Evolutionary conservation across 805 yeast genomes (phyloP).

Genomic region (Vanderwaltozyma yarrowii): DNA sequence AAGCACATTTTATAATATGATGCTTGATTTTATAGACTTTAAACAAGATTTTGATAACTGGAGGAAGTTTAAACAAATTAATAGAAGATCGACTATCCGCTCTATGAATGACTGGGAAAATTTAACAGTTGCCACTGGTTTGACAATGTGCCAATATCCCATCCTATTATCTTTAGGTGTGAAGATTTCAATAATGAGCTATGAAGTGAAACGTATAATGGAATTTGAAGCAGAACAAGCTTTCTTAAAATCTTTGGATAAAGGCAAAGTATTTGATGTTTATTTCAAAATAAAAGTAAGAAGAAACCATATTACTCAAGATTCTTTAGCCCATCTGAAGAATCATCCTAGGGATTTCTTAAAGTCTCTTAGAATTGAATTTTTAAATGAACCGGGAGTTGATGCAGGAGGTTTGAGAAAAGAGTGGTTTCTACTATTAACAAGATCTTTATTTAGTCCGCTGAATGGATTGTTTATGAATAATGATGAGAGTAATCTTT

Average conservation of each 20-base stretch:
- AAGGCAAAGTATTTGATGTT: conserved; percentile 51
- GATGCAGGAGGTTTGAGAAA: conserved; percentile 93
- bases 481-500: conserved; percentile 55
- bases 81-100: conserved; percentile 1
- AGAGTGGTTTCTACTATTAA: conserved; percentile 82
- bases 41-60: conserved; percentile 77
- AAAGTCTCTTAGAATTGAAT: conserved; percentile 69
- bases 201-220: conserved; percentile 75
- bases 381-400: conserved; percentile 81
- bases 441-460: conserved; percentile 60
- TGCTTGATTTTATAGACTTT: conserved; percentile 71
- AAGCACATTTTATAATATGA: conserved; percentile 52
- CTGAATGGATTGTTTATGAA: conserved; percentile 54
- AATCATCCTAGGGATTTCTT: conserved; percentile 49
- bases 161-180: conserved; percentile 73
- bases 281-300: conserved; percentile 60
- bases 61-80: conserved; percentile 23
- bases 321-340: conserved; percentile 59
- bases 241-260: conserved; percentile 62
- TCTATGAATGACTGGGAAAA: conserved; percentile 1
- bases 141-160: conserved; percentile 74
- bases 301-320: conserved; percentile 56
- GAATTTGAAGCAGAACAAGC: conserved; percentile 85
- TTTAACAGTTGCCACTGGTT: conserved; percentile 18
- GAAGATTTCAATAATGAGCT: conserved; percentile 69